phyloP scores from a whole-genome alignment of 495 filamentous ascomycete species.

The Neurospora sp. region DNA sequence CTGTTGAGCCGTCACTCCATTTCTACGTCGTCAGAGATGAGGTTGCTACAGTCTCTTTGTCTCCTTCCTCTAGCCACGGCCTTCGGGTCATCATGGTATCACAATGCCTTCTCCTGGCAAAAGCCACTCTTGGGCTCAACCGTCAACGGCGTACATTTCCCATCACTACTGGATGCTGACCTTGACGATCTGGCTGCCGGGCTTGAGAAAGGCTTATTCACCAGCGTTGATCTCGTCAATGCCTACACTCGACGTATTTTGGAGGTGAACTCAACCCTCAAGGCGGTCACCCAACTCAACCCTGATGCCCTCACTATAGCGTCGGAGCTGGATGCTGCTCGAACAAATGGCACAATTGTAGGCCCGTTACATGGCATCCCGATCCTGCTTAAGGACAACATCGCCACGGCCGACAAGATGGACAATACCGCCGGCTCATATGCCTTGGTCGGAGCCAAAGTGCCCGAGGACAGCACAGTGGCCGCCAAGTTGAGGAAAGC shows the following conservation, averaged over 20 bases:
- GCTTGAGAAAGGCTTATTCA: conserved; percentile 44
- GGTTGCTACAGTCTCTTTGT: background rate
- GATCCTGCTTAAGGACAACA: conserved; percentile 63
- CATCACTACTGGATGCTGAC: conserved; percentile 24
- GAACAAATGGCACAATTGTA: conserved; percentile 12
- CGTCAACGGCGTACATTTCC: conserved; percentile 1
- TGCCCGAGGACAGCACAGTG: conserved; percentile 36
- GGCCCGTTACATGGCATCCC: conserved; percentile 58
- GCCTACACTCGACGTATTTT: conserved; percentile 32
- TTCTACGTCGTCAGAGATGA: background rate
- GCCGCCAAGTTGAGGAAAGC: conserved; percentile 38
- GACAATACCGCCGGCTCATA: conserved; percentile 49
- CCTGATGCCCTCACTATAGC: conserved; percentile 35
- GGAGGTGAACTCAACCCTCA: conserved; percentile 31
- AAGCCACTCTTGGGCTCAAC: background rate
- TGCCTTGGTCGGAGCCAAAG: conserved; percentile 41
- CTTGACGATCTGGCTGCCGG: conserved; percentile 43
- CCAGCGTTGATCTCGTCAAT: conserved; percentile 48
- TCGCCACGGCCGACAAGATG: conserved; percentile 59
- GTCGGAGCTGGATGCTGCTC: conserved; percentile 18
- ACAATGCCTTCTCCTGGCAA: background rate
- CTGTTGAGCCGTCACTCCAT: background rate
- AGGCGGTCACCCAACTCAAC: conserved; percentile 35
- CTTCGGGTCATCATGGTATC: background rate
- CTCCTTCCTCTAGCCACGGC: background rate